Conservation (phyloP, 1,284 basidiomycete genomes). For the Exobasidium rhododendri region DNA sequence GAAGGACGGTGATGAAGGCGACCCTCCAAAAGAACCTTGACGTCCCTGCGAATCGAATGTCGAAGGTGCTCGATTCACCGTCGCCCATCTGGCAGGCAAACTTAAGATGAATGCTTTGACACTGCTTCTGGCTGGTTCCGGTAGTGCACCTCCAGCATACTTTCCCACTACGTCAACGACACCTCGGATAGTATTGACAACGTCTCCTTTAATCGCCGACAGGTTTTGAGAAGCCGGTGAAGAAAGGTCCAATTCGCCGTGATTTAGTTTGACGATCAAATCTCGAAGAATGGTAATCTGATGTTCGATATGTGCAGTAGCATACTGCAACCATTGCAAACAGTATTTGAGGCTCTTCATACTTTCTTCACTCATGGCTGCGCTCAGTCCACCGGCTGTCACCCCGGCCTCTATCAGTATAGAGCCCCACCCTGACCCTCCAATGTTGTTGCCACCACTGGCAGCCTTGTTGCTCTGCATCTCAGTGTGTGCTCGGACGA, state of each 20-base stretch:
- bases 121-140: slow-evolving; percentile 72
- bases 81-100: slow-evolving; percentile 75
- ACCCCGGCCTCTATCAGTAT: slow-evolving; percentile 78
- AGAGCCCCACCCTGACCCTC: slow-evolving; percentile 72
- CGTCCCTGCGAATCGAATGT: slow-evolving; percentile 19
- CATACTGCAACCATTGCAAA: slow-evolving; percentile 81
- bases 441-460: slow-evolving; percentile 26
- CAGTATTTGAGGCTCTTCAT: slow-evolving; percentile 82
- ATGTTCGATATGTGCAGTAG: slow-evolving; percentile 78
- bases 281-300: slow-evolving; percentile 75
- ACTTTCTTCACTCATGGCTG: slow-evolving; percentile 82
- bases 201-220: slow-evolving; percentile 70
- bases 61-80: slow-evolving; percentile 33
- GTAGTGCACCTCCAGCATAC: slow-evolving; percentile 78
- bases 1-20: slow-evolving; percentile 41
- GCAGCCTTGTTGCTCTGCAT: slow-evolving; percentile 36
- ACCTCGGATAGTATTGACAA: slow-evolving; percentile 79
- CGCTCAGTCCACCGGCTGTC: slow-evolving; percentile 66
- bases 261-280: slow-evolving; percentile 47
- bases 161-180: slow-evolving; percentile 82
- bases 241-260: slow-evolving; percentile 40
- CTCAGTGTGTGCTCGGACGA: slow-evolving; percentile 15
- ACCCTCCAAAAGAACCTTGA: slow-evolving; percentile 35
- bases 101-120: slow-evolving; percentile 78
- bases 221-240: slow-evolving; percentile 56